These are phyloP conservation scores for Moringa oleifera DNA, from an alignment of 345 rosid genomes.

Conservation along the genomic window DNA sequence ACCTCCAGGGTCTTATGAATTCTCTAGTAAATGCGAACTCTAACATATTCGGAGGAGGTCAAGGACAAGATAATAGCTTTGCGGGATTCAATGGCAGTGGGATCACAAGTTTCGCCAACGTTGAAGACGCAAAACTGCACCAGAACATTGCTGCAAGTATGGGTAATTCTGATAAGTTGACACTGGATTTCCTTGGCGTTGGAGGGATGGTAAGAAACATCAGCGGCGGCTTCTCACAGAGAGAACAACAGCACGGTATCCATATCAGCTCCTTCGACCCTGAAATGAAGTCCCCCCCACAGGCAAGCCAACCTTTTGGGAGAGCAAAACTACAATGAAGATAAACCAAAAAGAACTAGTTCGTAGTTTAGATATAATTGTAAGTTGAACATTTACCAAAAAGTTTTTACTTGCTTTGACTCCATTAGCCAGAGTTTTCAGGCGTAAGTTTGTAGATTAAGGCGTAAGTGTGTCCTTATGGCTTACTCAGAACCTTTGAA, in stretches of 20 bases:
- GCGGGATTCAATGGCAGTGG: conserved; percentile 10
- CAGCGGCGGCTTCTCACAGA: conserved; percentile 18
- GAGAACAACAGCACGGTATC: conserved; percentile 16
- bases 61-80: conserved; percentile 24
- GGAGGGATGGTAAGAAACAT: conserved; percentile 56
- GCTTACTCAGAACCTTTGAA: no score
- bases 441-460: no score
- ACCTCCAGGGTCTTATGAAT: conserved; percentile 62
- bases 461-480: no score
- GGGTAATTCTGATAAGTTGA: conserved; percentile 57
- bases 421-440: no score
- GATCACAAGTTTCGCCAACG: neutral
- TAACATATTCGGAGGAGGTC: conserved; percentile 23
- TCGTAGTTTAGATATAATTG: no score
- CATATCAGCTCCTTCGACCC: conserved; percentile 21
- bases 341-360: no score
- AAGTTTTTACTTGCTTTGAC: no score
- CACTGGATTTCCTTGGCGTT: conserved; percentile 81
- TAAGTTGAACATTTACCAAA: no score
- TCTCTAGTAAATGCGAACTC: conserved; percentile 38
- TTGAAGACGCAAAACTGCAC: neutral
- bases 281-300: conserved; percentile 20
- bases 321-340: neutral
- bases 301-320: conserved; percentile 22
- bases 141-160: conserved; percentile 10